These are phyloP conservation scores for Immersiella caudata DNA, from an alignment of 495 filamentous ascomycete species.

Conservation along the genomic window DNA sequence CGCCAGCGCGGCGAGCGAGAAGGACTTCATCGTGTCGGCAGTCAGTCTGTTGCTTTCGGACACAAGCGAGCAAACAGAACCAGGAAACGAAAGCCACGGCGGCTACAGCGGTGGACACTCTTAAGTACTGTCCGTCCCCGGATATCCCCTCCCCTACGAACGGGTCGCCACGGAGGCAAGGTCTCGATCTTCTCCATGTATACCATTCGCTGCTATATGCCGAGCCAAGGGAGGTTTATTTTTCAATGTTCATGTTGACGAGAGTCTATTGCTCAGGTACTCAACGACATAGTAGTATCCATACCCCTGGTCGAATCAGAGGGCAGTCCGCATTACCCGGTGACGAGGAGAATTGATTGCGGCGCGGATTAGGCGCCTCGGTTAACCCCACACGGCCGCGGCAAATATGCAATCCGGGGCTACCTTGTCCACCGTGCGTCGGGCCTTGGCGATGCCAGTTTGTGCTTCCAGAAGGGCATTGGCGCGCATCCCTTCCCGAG, in stretches of 20 bases:
- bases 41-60: not conserved
- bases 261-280: not conserved
- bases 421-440: not conserved
- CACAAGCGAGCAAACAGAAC: not conserved
- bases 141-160: too few species aligned
- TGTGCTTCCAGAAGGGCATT: not conserved
- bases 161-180: not conserved
- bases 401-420: not conserved
- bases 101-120: not conserved
- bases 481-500: not conserved
- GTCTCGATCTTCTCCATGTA: not conserved
- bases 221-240: not conserved
- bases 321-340: not conserved
- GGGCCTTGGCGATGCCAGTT: not conserved
- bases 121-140: not conserved
- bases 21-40: constrained; percentile 45
- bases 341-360: not conserved
- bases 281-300: not conserved
- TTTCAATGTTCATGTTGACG: not conserved
- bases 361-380: not conserved
- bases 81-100: not conserved
- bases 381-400: not conserved
- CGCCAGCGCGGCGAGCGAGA: constrained; percentile 38
- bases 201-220: not conserved
- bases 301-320: not conserved